Conservation (phyloP, 2,329 filamentous ascomycete genomes). For the Ilyonectria sp. region DNA sequence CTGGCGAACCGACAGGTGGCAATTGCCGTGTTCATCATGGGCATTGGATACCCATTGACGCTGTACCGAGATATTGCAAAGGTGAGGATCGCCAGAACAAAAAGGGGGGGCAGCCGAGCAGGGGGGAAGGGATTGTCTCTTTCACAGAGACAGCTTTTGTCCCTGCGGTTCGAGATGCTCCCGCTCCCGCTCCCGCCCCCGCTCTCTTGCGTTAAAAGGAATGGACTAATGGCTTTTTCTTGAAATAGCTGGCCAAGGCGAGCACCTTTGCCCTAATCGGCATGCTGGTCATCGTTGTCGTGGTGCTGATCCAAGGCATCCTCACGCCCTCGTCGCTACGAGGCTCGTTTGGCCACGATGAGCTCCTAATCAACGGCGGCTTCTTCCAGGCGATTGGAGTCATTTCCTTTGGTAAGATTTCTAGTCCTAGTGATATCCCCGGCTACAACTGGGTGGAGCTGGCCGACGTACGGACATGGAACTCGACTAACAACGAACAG, state of each 20-base stretch:
- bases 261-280: constrained; percentile 93
- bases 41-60: constrained; percentile 91
- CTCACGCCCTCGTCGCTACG: constrained; percentile 79
- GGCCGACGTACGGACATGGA: background rate
- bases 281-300: constrained; percentile 91
- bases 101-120: background rate
- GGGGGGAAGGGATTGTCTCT: background rate
- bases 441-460: background rate
- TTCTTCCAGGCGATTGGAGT: constrained; percentile 97
- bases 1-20: constrained; percentile 86
- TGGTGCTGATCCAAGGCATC: constrained; percentile 87
- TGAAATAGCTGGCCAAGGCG: constrained; percentile 87
- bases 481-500: constrained; percentile 48
- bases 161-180: background rate
- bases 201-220: constrained; percentile 4
- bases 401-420: constrained; percentile 88
- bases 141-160: background rate
- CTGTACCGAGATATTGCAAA: constrained; percentile 98
- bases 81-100: constrained; percentile 63
- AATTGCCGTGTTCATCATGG: constrained; percentile 89
- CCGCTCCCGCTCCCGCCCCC: background rate
- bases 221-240: constrained; percentile 29
- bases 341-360: constrained; percentile 78
- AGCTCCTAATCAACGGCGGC: constrained; percentile 86
- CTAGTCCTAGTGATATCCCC: background rate